Conservation (phyloP, 257 asterid species). For the Nicotiana knightiana region DNA sequence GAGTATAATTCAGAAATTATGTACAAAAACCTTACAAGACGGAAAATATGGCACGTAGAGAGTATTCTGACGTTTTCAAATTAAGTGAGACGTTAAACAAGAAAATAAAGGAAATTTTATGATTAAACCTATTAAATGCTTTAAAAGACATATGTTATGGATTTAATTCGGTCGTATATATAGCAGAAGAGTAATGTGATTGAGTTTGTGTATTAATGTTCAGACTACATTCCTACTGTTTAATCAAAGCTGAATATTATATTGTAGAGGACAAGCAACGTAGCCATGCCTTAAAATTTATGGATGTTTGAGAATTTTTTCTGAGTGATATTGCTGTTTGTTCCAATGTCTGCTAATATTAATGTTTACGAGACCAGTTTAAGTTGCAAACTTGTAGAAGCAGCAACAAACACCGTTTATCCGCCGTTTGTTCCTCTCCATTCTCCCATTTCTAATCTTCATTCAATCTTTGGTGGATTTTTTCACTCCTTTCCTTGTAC, state of each 20-base stretch:
- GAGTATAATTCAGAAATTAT: too few relatives aligned
- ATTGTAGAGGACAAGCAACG: conserved; percentile 3
- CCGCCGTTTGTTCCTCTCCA: conserved; percentile 16
- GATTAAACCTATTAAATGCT: too few relatives aligned
- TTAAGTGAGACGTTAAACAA: neutral
- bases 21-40: too few relatives aligned
- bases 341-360: neutral
- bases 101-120: too few relatives aligned
- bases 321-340: neutral
- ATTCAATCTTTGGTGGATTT: neutral
- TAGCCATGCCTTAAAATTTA: neutral
- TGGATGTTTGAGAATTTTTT: neutral
- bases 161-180: neutral
- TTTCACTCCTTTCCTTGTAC: neutral
- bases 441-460: neutral
- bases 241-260: neutral
- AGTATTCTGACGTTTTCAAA: neutral
- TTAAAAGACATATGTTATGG: too few relatives aligned
- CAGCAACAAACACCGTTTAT: conserved; percentile 15
- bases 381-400: neutral
- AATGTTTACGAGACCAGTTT: neutral
- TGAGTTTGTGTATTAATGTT: neutral
- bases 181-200: neutral
- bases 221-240: neutral
- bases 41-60: too few relatives aligned